These are phyloP conservation scores for Camellia oleifera DNA, from an alignment of 179 eudicot genomes.

Conservation along the genomic window DNA sequence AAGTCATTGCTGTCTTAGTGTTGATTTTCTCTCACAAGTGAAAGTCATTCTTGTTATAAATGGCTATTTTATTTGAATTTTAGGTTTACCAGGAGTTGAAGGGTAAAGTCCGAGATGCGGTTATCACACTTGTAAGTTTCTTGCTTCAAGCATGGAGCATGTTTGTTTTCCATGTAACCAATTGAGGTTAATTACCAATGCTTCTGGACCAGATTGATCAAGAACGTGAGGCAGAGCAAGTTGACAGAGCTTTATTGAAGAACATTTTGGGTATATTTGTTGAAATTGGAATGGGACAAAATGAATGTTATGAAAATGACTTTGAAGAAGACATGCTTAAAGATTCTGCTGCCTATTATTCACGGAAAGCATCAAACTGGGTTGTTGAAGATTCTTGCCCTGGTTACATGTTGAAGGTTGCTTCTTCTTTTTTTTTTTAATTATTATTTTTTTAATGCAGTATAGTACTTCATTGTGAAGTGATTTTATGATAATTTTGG, in stretches of 20 bases:
- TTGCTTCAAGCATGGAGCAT: not conserved
- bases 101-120: constrained; percentile 55
- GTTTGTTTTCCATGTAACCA: constrained; percentile 9
- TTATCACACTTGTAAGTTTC: constrained; percentile 55
- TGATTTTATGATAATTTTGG: not conserved
- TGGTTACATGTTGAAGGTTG: constrained; percentile 56
- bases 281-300: constrained; percentile 39
- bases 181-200: constrained; percentile 1
- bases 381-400: constrained; percentile 46
- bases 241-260: constrained; percentile 53
- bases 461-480: not conserved
- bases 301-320: constrained; percentile 38
- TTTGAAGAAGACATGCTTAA: constrained; percentile 45
- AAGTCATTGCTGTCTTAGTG: not conserved
- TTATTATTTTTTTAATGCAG: not conserved
- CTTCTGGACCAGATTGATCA: constrained; percentile 41
- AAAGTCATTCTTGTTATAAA: not conserved
- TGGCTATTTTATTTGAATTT: not conserved
- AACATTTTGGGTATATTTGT: constrained; percentile 44
- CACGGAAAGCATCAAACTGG: constrained; percentile 55
- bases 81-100: constrained; percentile 55
- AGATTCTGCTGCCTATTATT: constrained; percentile 45
- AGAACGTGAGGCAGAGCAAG: constrained; percentile 58
- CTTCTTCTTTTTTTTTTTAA: not conserved
- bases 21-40: not conserved